phyloP scores from a whole-genome alignment of 176 grass and related monocot genomes.

The Hordeum marinum region DNA sequence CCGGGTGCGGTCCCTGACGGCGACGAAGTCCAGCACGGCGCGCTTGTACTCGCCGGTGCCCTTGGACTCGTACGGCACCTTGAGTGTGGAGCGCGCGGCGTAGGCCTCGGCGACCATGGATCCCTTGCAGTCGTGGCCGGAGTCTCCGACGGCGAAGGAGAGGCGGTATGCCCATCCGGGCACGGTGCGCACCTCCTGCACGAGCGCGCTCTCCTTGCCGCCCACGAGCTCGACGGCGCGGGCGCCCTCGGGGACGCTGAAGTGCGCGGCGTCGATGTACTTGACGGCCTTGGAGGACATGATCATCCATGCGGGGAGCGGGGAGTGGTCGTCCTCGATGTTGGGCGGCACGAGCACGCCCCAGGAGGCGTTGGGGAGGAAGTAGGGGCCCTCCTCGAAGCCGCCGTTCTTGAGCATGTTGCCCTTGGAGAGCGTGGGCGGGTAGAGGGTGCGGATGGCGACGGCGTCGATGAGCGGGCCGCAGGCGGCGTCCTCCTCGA shows the following conservation, averaged over 20 bases:
- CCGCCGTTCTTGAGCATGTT: slow-evolving; percentile 94
- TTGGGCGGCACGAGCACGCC: slow-evolving; percentile 83
- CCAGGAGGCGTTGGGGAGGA: slow-evolving; percentile 69
- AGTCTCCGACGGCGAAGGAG: slow-evolving; percentile 73
- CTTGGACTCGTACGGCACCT: slow-evolving; percentile 70
- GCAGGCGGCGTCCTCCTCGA: slow-evolving; percentile 86
- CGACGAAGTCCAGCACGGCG: slow-evolving; percentile 67
- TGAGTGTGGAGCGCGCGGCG: slow-evolving; percentile 43
- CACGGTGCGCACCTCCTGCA: slow-evolving; percentile 44
- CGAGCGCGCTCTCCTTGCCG: slow-evolving; percentile 74
- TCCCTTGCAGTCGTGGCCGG: slow-evolving; percentile 50
- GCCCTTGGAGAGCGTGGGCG: slow-evolving; percentile 35
- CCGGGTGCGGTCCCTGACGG: slow-evolving; percentile 37
- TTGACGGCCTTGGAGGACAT: slow-evolving; percentile 87
- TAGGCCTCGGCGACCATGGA: slow-evolving; percentile 80
- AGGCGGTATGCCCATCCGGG: slow-evolving; percentile 48
- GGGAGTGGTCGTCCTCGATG: slow-evolving; percentile 93
- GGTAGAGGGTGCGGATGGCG: slow-evolving; percentile 59
- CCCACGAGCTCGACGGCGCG: slow-evolving; percentile 88
- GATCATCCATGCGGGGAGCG: slow-evolving; percentile 81
- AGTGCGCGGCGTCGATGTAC: slow-evolving; percentile 86
- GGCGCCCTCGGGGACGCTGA: slow-evolving; percentile 61
- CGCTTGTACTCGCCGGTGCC: slow-evolving; percentile 70
- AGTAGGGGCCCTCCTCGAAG: slow-evolving; percentile 85
- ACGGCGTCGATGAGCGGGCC: slow-evolving; percentile 85